Conservation (phyloP, 306 rosid genomes). For the Lathyrus aphaca region DNA sequence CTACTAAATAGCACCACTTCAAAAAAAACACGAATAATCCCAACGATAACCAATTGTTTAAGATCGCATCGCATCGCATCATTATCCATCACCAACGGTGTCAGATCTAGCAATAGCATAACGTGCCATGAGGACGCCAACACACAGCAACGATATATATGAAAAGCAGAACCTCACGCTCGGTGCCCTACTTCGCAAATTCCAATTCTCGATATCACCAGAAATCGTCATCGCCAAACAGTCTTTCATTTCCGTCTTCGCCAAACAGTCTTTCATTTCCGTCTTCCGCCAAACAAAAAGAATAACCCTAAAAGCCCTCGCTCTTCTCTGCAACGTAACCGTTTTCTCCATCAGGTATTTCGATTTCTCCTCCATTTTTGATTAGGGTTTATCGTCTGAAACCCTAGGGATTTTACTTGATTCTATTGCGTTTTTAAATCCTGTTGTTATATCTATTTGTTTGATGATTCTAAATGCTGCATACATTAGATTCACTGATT, state of each 20-base stretch:
- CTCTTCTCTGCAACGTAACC: conserved; percentile 39
- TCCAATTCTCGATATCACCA: conserved; percentile 35
- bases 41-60: background rate
- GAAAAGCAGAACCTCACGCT: conserved; percentile 23
- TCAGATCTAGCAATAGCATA: conserved; percentile 26
- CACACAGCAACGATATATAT: conserved; percentile 30
- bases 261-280: background rate
- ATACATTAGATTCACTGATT: background rate
- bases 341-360: conserved; percentile 45
- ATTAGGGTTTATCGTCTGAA: conserved; percentile 52
- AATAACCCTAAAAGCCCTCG: background rate
- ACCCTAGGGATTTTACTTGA: conserved; percentile 46
- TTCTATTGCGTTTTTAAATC: background rate
- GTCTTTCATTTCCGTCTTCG: too few relatives aligned
- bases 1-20: too few relatives aligned
- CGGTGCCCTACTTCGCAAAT: conserved; percentile 38
- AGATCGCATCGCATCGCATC: conserved; percentile 12
- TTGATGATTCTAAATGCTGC: background rate
- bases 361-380: background rate
- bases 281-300: too few relatives aligned
- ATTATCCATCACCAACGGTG: conserved; percentile 32
- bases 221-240: conserved; percentile 2
- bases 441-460: background rate
- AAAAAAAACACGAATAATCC: background rate
- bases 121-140: conserved; percentile 23